Evolutionary conservation across 169 alveolate genomes (phyloP).

Genomic region (Cryptosporidium viatorum): DNA sequence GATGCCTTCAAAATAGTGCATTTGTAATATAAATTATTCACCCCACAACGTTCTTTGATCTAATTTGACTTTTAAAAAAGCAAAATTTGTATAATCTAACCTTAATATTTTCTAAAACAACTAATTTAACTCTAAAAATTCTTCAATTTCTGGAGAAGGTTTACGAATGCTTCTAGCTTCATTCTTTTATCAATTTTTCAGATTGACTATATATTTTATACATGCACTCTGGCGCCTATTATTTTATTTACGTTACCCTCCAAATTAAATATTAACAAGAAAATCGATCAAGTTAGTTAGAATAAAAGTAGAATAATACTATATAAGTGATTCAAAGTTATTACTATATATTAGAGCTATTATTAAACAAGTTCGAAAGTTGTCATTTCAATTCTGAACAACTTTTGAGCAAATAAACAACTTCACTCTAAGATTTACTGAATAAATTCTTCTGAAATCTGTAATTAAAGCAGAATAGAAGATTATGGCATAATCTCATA

Average conservation of each 20-base stretch:
- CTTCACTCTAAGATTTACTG: no score
- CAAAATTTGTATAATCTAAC: neutral
- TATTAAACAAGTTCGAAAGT: neutral
- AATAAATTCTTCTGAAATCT: neutral
- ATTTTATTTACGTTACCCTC: conserved; percentile 9
- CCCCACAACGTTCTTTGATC: neutral
- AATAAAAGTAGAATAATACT: neutral
- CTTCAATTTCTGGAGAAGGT: neutral
- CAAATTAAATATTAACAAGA: neutral
- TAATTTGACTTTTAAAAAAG: neutral
- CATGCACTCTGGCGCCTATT: neutral
- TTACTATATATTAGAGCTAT: neutral
- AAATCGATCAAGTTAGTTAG: neutral
- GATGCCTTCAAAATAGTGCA: neutral
- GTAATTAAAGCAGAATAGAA: neutral
- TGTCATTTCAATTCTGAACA: neutral
- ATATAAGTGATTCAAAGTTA: neutral
- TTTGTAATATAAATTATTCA: neutral
- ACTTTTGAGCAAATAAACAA: neutral
- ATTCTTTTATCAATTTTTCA: conserved; percentile 1
- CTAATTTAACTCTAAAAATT: neutral
- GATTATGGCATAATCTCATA: neutral
- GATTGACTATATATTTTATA: neutral
- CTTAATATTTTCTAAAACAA: neutral
- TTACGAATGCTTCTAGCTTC: neutral